phyloP scores from a whole-genome alignment of 257 asterid genomes.

The Solanum sitiens region DNA sequence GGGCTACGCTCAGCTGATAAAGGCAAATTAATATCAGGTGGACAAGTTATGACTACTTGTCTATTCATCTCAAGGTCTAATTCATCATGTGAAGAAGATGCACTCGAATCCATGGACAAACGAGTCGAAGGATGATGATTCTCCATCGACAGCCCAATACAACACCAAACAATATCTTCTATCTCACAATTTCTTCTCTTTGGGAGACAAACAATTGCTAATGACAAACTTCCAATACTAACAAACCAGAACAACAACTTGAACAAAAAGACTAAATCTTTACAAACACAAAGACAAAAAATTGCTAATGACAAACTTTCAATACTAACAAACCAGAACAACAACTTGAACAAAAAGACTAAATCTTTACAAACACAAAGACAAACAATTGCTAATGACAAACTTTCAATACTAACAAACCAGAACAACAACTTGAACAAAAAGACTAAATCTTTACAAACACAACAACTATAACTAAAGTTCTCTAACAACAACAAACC shows the following conservation, averaged over 20 bases:
- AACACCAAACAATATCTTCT: conserved; percentile 51
- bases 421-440: too few relatives aligned
- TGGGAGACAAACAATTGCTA: neutral
- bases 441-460: neutral
- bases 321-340: too few relatives aligned
- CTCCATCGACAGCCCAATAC: conserved; percentile 56
- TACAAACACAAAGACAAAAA: neutral
- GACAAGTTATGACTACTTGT: conserved; percentile 50
- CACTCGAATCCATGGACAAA: conserved; percentile 90
- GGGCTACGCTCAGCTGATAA: conserved; percentile 73
- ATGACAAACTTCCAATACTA: neutral
- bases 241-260: conserved; percentile 20
- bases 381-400: too few relatives aligned
- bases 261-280: conserved; percentile 9
- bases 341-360: too few relatives aligned
- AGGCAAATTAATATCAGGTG: conserved; percentile 87
- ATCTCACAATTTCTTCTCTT: conserved; percentile 17
- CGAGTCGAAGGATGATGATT: conserved; percentile 90
- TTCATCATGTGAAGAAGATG: conserved; percentile 68
- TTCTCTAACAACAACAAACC: conserved; percentile 7
- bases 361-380: neutral
- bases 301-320: too few relatives aligned
- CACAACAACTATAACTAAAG: neutral
- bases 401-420: too few relatives aligned
- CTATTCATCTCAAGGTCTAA: conserved; percentile 74